Conservation (phyloP, 495 filamentous ascomycete species). For the Hamigera avellanea region DNA sequence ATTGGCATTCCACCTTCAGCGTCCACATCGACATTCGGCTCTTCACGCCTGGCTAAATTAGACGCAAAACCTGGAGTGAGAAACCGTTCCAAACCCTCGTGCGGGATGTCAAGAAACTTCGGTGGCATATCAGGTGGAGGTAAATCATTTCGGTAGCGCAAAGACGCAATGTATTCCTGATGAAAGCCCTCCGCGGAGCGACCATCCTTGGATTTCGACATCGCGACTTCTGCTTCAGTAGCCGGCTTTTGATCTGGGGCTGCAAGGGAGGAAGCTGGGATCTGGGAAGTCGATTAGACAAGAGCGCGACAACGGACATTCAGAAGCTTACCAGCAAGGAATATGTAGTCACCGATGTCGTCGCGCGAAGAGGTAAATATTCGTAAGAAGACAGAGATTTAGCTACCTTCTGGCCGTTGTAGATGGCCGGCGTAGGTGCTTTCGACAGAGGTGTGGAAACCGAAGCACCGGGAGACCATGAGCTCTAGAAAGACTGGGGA, state of each 20-base stretch:
- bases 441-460: no score
- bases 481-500: no score
- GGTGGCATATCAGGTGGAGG: constrained; percentile 88
- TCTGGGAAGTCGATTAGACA: no score
- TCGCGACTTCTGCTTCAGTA: constrained; percentile 1
- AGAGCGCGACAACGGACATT: no score
- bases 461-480: no score
- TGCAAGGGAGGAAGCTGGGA: background rate
- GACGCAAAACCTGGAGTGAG: constrained; percentile 80
- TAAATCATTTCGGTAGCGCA: constrained; percentile 88
- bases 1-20: constrained; percentile 96
- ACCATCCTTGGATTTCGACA: constrained; percentile 31
- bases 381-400: no score
- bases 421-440: no score
- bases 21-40: constrained; percentile 94
- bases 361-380: no score
- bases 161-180: constrained; percentile 92
- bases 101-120: constrained; percentile 93
- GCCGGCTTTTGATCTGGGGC: background rate
- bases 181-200: constrained; percentile 55
- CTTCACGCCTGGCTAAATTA: constrained; percentile 75
- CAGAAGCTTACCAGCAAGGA: no score
- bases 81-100: constrained; percentile 78
- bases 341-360: no score
- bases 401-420: no score